phyloP scores from a whole-genome alignment of 148 eudicot species.

The Fagopyrum esculentum region DNA sequence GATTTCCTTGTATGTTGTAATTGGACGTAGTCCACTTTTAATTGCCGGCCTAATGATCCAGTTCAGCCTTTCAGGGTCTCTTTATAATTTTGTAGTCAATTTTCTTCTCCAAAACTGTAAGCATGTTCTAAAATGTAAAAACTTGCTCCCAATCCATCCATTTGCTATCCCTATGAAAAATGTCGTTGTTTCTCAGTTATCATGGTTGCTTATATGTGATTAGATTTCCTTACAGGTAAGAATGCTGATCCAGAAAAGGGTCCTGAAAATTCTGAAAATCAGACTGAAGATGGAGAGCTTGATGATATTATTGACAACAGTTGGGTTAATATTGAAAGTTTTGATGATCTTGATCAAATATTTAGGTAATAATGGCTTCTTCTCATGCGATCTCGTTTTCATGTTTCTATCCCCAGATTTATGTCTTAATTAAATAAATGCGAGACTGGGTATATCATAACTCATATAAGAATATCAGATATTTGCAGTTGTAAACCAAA shows the following conservation, averaged over 20 bases:
- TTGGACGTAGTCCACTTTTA: background rate
- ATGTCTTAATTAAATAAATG: background rate
- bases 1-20: background rate
- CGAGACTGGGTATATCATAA: background rate
- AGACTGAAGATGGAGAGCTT: slow-evolving; percentile 42
- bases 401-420: background rate
- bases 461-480: background rate
- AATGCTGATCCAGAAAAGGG: slow-evolving; percentile 24
- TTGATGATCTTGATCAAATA: slow-evolving; percentile 81
- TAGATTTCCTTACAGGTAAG: slow-evolving; percentile 32
- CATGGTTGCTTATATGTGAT: background rate
- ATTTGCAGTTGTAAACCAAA: background rate
- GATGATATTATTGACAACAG: slow-evolving; percentile 60
- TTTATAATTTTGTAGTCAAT: background rate
- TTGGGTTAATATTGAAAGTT: slow-evolving; percentile 81
- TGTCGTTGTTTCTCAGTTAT: background rate
- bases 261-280: slow-evolving; percentile 36
- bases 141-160: slow-evolving; percentile 15
- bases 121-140: slow-evolving; percentile 10
- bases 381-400: background rate
- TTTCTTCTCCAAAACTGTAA: background rate
- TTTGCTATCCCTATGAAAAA: slow-evolving; percentile 21
- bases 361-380: slow-evolving; percentile 41
- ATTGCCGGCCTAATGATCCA: background rate
- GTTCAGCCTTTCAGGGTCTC: background rate